Percentiles rank a stretch among this genome's conserved stretches.
phyloP scores from a whole-genome alignment of 352 stramenopile species.

The Phytopythium ostracodes region DNA sequence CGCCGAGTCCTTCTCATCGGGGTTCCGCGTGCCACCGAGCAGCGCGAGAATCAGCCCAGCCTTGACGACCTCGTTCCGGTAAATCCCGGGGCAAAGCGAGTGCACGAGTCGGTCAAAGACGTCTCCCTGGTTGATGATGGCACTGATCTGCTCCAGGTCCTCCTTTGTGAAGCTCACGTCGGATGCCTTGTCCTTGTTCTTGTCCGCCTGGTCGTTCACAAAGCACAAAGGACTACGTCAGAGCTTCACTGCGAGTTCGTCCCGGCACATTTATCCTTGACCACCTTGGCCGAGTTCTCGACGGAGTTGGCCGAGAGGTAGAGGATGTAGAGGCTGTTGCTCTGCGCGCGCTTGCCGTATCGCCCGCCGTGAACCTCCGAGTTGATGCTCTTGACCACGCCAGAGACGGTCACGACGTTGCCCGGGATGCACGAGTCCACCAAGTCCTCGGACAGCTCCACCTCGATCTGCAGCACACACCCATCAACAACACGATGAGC shows the following conservation, averaged over 20 bases:
- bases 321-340: slow-evolving; percentile 92
- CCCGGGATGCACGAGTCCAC: slow-evolving; percentile 95
- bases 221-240: not conserved
- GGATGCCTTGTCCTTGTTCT: slow-evolving; percentile 46
- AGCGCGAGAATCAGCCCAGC: slow-evolving; percentile 93
- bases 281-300: slow-evolving; percentile 60
- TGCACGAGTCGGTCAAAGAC: slow-evolving; percentile 94
- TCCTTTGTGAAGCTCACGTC: slow-evolving; percentile 85
- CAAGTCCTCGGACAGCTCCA: slow-evolving; percentile 89
- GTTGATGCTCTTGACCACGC: slow-evolving; percentile 95
- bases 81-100: slow-evolving; percentile 95
- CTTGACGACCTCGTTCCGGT: slow-evolving; percentile 98
- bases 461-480: slow-evolving; percentile 58
- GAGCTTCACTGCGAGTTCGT: no score
- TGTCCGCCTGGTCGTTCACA: slow-evolving; percentile 19
- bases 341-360: slow-evolving; percentile 87
- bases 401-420: slow-evolving; percentile 92
- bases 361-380: slow-evolving; percentile 88
- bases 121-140: slow-evolving; percentile 85
- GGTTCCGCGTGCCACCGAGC: slow-evolving; percentile 88
- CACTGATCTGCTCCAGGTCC: slow-evolving; percentile 89
- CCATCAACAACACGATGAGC: no score
- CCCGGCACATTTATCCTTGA: no score
- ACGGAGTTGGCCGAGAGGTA: slow-evolving; percentile 93
- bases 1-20: slow-evolving; percentile 49